Evolutionary conservation across 1,284 basidiomycete species (phyloP).

Genomic region (Prillingera fragicola): DNA sequence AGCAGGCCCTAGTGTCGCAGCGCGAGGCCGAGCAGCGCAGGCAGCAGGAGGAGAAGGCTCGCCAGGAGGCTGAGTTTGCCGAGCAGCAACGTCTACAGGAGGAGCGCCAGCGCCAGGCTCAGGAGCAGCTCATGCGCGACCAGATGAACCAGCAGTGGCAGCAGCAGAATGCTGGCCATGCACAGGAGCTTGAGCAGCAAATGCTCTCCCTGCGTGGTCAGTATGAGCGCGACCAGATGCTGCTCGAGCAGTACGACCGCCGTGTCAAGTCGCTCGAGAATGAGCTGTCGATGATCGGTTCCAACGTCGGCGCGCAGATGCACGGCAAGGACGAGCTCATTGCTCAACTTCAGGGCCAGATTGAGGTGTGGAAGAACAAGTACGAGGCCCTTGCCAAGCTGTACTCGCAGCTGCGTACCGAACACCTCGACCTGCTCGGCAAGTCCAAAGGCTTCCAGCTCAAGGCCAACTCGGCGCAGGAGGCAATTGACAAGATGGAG

Average conservation of each 20-base stretch:
- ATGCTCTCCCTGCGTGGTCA: slow-evolving; percentile 90
- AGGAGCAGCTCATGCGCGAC: slow-evolving; percentile 82
- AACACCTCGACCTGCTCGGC: slow-evolving; percentile 93
- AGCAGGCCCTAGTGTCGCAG: slow-evolving; percentile 69
- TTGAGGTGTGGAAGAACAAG: slow-evolving; percentile 95
- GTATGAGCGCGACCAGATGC: slow-evolving; percentile 95
- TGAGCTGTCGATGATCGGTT: slow-evolving; percentile 72
- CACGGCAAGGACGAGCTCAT: slow-evolving; percentile 91
- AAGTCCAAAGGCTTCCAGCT: slow-evolving; percentile 98
- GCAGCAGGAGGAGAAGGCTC: slow-evolving; percentile 69
- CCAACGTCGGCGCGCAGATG: slow-evolving; percentile 83
- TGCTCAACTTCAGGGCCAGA: slow-evolving; percentile 93
- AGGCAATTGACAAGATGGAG: slow-evolving; percentile 99
- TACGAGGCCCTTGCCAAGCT: slow-evolving; percentile 98
- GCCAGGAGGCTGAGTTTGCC: slow-evolving; percentile 85
- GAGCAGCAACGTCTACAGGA: slow-evolving; percentile 55
- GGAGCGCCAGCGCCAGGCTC: slow-evolving; percentile 80
- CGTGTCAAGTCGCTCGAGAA: slow-evolving; percentile 94
- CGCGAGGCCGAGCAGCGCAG: slow-evolving; percentile 77
- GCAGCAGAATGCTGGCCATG: slow-evolving; percentile 51
- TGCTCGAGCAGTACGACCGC: slow-evolving; percentile 95
- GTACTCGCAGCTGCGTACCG: slow-evolving; percentile 94
- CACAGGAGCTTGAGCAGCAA: slow-evolving; percentile 78
- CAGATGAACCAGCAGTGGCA: slow-evolving; percentile 59
- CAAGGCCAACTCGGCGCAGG: slow-evolving; percentile 96